phyloP scores from a whole-genome alignment of 768 basidiomycete species.

The Rhodotorula toruloides region DNA sequence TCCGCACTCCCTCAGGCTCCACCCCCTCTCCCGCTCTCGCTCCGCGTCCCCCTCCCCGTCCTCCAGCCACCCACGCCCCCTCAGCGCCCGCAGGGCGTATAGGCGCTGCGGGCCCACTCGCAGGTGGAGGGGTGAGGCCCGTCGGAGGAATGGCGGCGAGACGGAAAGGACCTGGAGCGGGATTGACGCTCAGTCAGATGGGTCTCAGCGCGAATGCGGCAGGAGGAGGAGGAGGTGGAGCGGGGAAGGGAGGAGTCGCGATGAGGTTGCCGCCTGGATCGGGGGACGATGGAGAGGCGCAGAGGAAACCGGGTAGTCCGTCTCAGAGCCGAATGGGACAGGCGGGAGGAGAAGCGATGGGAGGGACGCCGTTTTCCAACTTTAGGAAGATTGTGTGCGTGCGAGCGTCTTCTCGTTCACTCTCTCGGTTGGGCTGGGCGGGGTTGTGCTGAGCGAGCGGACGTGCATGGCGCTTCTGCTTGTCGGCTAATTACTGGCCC shows the following conservation, averaged over 20 bases:
- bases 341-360: slow-evolving; percentile 52
- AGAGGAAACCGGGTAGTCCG: slow-evolving; percentile 17
- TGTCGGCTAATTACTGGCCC: no score
- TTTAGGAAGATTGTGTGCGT: slow-evolving; percentile 90
- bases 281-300: slow-evolving; percentile 69
- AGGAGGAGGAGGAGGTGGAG: neutral
- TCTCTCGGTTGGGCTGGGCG: no score
- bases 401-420: neutral
- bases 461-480: no score
- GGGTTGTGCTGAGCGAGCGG: no score
- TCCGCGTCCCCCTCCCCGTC: slow-evolving; percentile 17
- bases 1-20: slow-evolving; percentile 37
- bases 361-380: slow-evolving; percentile 74
- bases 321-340: neutral
- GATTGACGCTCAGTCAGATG: slow-evolving; percentile 28
- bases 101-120: slow-evolving; percentile 46
- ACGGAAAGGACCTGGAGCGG: slow-evolving; percentile 45
- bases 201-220: neutral
- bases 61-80: slow-evolving; percentile 10
- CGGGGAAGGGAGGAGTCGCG: slow-evolving; percentile 37
- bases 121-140: slow-evolving; percentile 47
- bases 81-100: slow-evolving; percentile 25
- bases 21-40: slow-evolving; percentile 40
- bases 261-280: slow-evolving; percentile 57
- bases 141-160: slow-evolving; percentile 48